phyloP scores from a whole-genome alignment of 331 rosid genomes.

The Pyracantha coccinea region DNA sequence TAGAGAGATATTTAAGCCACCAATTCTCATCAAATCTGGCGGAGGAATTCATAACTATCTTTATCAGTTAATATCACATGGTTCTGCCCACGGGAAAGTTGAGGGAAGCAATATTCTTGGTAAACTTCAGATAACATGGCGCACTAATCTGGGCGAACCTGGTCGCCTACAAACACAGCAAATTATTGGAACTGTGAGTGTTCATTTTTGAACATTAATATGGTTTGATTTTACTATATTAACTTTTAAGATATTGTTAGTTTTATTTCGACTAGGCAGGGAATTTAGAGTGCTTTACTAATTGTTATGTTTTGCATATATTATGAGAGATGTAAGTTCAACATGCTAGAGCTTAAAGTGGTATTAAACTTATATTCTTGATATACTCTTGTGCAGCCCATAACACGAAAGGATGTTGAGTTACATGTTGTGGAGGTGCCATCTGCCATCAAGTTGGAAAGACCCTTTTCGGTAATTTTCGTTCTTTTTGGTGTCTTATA shows the following conservation, averaged over 20 bases:
- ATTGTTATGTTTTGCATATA: neutral
- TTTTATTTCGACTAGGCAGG: neutral
- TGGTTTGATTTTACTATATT: neutral
- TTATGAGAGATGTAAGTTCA: neutral
- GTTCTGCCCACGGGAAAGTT: conserved; percentile 50
- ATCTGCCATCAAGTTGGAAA: conserved; percentile 59
- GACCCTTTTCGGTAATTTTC: conserved; percentile 62
- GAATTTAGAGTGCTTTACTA: neutral
- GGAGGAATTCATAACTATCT: conserved; percentile 96
- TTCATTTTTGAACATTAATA: neutral
- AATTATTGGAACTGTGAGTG: conserved; percentile 92
- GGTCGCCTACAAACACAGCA: conserved; percentile 97
- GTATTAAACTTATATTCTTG: conserved; percentile 15
- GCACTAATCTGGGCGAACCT: conserved; percentile 96
- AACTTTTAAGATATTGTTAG: neutral
- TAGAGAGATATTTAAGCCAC: conserved; percentile 66
- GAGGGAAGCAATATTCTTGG: conserved; percentile 97
- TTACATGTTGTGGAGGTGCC: conserved; percentile 70
- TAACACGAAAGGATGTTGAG: conserved; percentile 76
- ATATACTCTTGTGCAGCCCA: conserved; percentile 56
- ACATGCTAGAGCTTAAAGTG: neutral
- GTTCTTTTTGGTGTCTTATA: conserved; percentile 1
- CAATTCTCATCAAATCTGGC: conserved; percentile 72
- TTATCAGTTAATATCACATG: conserved; percentile 60
- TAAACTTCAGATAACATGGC: conserved; percentile 96